These are phyloP conservation scores for Fomitopsis serialis DNA, from an alignment of 768 basidiomycete genomes.

Conservation along the genomic window DNA sequence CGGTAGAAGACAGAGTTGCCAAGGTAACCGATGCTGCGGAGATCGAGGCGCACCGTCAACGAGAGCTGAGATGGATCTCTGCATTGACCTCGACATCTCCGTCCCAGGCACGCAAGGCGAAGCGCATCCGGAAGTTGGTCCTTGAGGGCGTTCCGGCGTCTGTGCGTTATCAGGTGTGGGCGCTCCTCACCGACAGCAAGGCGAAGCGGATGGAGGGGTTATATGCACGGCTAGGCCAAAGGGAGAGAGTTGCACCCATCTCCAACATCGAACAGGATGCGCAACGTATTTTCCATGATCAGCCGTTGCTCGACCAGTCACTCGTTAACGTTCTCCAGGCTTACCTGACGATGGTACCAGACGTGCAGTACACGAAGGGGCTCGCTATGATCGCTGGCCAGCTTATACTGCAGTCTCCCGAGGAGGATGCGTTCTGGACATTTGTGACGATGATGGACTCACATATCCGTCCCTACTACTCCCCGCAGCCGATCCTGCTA, in stretches of 20 bases:
- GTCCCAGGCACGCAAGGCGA: slow-evolving; percentile 66
- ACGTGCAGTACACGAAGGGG: slow-evolving; percentile 62
- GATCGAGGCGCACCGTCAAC: slow-evolving; percentile 60
- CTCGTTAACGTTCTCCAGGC: slow-evolving; percentile 55
- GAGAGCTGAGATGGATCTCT: slow-evolving; percentile 74
- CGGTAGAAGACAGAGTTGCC: slow-evolving; percentile 7
- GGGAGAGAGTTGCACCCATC: slow-evolving; percentile 45
- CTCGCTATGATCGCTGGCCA: slow-evolving; percentile 68
- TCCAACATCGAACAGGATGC: slow-evolving; percentile 59
- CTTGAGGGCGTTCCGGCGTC: slow-evolving; percentile 77
- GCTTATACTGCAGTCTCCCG: slow-evolving; percentile 67
- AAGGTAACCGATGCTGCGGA: slow-evolving; percentile 5
- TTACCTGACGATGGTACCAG: slow-evolving; percentile 82
- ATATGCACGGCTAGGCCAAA: slow-evolving; percentile 55
- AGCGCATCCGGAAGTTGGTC: slow-evolving; percentile 71
- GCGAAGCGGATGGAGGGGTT: slow-evolving; percentile 63
- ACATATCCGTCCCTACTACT: slow-evolving; percentile 76
- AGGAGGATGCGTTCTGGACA: slow-evolving; percentile 91
- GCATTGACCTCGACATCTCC: slow-evolving; percentile 52
- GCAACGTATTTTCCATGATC: slow-evolving; percentile 45
- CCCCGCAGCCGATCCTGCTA: slow-evolving; percentile 50
- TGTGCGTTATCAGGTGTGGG: slow-evolving; percentile 83
- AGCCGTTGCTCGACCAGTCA: slow-evolving; percentile 49
- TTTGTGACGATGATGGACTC: slow-evolving; percentile 84
- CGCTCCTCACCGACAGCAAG: slow-evolving; percentile 72